Percentiles rank a stretch among this genome's conserved stretches.
These are phyloP conservation scores for Calonectria leucothoes DNA, from an alignment of 2,329 filamentous ascomycete species.

Conservation along the genomic window DNA sequence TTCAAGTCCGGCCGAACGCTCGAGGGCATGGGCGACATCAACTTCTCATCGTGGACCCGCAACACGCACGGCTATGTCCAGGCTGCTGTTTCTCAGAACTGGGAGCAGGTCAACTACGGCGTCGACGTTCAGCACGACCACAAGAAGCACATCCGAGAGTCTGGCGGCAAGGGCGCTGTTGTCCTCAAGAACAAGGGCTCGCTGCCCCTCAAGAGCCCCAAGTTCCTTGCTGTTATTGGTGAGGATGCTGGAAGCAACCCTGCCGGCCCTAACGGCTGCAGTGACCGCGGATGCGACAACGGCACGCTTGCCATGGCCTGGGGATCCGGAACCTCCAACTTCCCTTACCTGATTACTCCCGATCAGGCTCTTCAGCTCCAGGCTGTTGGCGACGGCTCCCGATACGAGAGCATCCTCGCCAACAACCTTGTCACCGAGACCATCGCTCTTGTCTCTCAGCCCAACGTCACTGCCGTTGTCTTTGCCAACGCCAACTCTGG, in stretches of 20 bases:
- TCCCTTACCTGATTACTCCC: conserved; percentile 82
- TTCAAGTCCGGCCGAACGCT: conserved; percentile 73
- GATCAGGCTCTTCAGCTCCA: conserved; percentile 75
- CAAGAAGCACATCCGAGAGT: conserved; percentile 76
- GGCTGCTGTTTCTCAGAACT: conserved; percentile 68
- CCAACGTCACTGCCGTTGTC: conserved; percentile 80
- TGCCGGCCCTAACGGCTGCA: conserved; percentile 82
- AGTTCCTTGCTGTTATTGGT: conserved; percentile 81
- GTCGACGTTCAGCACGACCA: conserved; percentile 87
- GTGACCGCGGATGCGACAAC: conserved; percentile 70
- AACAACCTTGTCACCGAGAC: conserved; percentile 73
- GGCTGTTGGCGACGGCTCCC: conserved; percentile 68
- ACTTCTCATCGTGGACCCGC: conserved; percentile 89
- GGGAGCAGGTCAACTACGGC: conserved; percentile 80
- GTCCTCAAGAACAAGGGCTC: conserved; percentile 86
- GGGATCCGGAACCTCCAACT: conserved; percentile 80
- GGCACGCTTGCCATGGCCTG: conserved; percentile 80
- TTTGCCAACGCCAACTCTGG: conserved; percentile 91
- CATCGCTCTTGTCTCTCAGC: conserved; percentile 68
- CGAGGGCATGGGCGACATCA: conserved; percentile 66
- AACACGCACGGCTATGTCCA: conserved; percentile 81
- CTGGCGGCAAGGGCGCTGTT: conserved; percentile 84
- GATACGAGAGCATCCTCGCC: conserved; percentile 75
- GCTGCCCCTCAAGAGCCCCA: conserved; percentile 83
- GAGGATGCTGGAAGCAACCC: conserved; percentile 83